A percentile compares a stretch with the other conserved stretches of the same genome.
phyloP scores from a whole-genome alignment of 2,329 filamentous ascomycete species.

The Tolypocladium ovalisporum region DNA sequence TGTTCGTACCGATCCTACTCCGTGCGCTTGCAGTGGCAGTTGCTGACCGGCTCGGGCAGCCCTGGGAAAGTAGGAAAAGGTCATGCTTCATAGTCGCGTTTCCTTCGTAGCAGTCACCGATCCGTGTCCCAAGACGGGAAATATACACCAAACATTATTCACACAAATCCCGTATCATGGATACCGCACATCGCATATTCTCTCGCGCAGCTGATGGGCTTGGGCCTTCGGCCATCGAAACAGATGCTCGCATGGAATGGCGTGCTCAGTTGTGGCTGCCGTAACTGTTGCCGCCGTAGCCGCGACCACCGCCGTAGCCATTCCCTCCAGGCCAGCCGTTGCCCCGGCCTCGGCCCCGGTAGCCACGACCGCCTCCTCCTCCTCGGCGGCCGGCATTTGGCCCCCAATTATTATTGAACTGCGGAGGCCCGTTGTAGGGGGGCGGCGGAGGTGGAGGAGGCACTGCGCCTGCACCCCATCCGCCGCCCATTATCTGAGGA shows the following conservation, averaged over 20 bases:
- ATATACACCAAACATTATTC: neutral
- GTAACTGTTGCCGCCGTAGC: neutral
- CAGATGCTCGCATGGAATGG: neutral
- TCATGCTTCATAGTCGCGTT: neutral
- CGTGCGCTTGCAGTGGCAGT: neutral
- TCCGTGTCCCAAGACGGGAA: neutral
- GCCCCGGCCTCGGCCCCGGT: constrained; percentile 14
- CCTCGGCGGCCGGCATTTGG: constrained; percentile 14
- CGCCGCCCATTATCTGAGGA: constrained; percentile 13
- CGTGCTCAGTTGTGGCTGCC: no score
- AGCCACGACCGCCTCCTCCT: constrained; percentile 17
- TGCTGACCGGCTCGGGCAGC: neutral
- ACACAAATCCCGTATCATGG: neutral
- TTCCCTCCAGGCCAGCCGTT: constrained; percentile 4
- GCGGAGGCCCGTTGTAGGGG: constrained; percentile 3
- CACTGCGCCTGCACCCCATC: constrained; percentile 8
- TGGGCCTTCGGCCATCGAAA: neutral
- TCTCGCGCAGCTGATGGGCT: neutral
- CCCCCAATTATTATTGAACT: constrained; percentile 11
- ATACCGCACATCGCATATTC: neutral
- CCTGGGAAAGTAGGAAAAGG: neutral
- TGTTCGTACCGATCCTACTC: neutral
- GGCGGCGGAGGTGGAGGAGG: constrained; percentile 8
- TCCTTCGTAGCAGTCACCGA: neutral
- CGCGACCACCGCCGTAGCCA: constrained; percentile 1